A percentile compares a stretch with the other conserved stretches of the same genome.
phyloP scores from a whole-genome alignment of 768 basidiomycete species.

The Mycena metata region DNA sequence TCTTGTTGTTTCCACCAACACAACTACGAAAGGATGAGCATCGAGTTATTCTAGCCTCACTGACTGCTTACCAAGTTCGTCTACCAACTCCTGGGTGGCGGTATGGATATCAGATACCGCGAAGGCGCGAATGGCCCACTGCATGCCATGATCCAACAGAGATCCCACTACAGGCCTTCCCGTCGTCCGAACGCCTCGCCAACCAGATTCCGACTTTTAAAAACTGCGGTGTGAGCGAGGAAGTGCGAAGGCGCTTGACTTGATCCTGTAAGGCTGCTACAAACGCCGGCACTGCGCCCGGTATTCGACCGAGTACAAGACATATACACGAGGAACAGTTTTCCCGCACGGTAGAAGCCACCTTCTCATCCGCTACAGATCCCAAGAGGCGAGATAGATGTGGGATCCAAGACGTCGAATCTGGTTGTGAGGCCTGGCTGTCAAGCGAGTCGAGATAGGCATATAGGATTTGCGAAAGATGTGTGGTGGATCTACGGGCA shows the following conservation, averaged over 20 bases:
- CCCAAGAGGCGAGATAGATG: conserved; percentile 47
- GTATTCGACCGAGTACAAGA: conserved; percentile 45
- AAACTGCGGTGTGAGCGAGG: conserved; percentile 46
- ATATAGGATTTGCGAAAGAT: conserved; percentile 56
- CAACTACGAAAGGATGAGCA: conserved; percentile 42
- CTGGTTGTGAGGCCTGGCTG: conserved; percentile 32
- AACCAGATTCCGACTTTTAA: conserved; percentile 51
- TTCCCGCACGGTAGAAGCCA: conserved; percentile 33
- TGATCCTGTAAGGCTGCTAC: conserved; percentile 42
- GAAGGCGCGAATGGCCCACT: conserved; percentile 66
- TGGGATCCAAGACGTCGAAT: conserved; percentile 43
- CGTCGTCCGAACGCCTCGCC: conserved; percentile 36
- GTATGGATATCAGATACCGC: conserved; percentile 48
- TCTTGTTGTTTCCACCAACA: conserved; percentile 46
- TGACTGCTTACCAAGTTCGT: conserved; percentile 37
- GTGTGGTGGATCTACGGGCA: conserved; percentile 40
- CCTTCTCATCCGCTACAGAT: conserved; percentile 33
- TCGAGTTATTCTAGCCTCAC: not conserved
- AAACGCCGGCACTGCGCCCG: conserved; percentile 40
- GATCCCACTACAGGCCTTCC: conserved; percentile 43
- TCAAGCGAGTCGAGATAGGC: conserved; percentile 61
- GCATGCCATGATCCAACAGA: conserved; percentile 62
- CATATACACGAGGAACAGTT: conserved; percentile 46
- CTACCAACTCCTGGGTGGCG: conserved; percentile 44
- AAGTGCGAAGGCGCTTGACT: conserved; percentile 44